Evolutionary conservation across 805 yeast species (phyloP).

Genomic region (Hanseniaspora valbyensis): DNA sequence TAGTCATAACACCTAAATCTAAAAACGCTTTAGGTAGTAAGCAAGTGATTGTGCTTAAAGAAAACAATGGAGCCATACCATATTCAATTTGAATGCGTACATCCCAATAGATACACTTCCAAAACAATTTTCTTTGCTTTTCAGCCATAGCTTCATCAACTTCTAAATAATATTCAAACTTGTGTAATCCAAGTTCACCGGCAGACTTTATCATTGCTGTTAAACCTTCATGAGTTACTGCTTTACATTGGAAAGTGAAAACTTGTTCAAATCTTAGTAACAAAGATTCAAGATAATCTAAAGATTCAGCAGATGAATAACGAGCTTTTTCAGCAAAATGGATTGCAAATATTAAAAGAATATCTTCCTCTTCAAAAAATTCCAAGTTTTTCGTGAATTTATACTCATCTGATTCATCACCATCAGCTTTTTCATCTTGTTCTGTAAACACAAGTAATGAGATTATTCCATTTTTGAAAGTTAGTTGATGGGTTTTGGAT

Average conservation of each 20-base stretch:
- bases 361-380: constrained; percentile 9
- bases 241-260: background rate
- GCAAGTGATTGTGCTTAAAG: background rate
- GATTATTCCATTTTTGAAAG: background rate
- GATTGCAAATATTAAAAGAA: background rate
- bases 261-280: constrained; percentile 1
- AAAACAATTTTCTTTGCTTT: constrained; percentile 14
- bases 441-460: background rate
- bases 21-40: constrained; percentile 9
- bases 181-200: constrained; percentile 6
- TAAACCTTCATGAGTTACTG: constrained; percentile 1
- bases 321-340: constrained; percentile 7
- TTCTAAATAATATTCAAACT: constrained; percentile 12
- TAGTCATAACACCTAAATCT: constrained; percentile 6
- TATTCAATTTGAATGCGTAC: background rate
- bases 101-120: constrained; percentile 14
- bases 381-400: background rate
- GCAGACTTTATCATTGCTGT: constrained; percentile 1
- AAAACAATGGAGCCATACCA: constrained; percentile 3
- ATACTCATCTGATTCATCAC: background rate
- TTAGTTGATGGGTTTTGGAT: background rate
- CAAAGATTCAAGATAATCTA: constrained; percentile 10
- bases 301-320: constrained; percentile 3
- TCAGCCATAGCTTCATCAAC: constrained; percentile 11
- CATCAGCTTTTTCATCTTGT: background rate